A percentile compares a stretch with the other conserved stretches of the same genome.
These are phyloP conservation scores for Fibroporia radiculosa DNA, from an alignment of 768 basidiomycete species.

Conservation along the genomic window DNA sequence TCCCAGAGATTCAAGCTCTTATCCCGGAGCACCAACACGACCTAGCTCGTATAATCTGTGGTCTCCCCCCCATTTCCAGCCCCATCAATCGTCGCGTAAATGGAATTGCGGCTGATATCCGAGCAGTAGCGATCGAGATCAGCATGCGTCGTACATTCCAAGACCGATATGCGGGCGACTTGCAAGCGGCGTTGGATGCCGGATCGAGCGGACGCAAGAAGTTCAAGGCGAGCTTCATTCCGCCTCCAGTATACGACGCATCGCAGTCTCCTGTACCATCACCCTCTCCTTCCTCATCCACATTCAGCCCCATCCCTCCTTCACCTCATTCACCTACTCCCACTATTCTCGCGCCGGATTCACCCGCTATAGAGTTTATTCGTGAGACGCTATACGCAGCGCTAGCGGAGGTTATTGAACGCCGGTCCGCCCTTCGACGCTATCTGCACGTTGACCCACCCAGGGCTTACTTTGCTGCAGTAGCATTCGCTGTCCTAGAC, in stretches of 20 bases:
- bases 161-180: slow-evolving; percentile 62
- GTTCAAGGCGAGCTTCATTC: slow-evolving; percentile 54
- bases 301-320: slow-evolving; percentile 18
- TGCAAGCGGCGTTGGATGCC: slow-evolving; percentile 75
- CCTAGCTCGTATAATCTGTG: slow-evolving; percentile 74
- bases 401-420: slow-evolving; percentile 60
- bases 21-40: slow-evolving; percentile 66
- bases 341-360: slow-evolving; percentile 28
- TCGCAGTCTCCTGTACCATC: slow-evolving; percentile 3
- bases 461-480: slow-evolving; percentile 73
- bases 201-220: slow-evolving; percentile 30
- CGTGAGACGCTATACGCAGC: slow-evolving; percentile 84
- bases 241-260: slow-evolving; percentile 59
- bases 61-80: slow-evolving; percentile 35
- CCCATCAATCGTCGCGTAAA: slow-evolving; percentile 36
- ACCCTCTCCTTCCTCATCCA: slow-evolving; percentile 20
- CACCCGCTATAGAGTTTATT: slow-evolving; percentile 67
- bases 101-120: slow-evolving; percentile 72
- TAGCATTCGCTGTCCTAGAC: slow-evolving; percentile 65
- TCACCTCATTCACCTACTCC: slow-evolving; percentile 16
- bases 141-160: slow-evolving; percentile 81
- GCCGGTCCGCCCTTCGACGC: slow-evolving; percentile 41
- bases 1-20: slow-evolving; percentile 57
- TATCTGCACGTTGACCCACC: slow-evolving; percentile 58
- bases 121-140: slow-evolving; percentile 82